phyloP scores from a whole-genome alignment of 2,329 filamentous ascomycete genomes.

The Aspergillus spinulosporus region DNA sequence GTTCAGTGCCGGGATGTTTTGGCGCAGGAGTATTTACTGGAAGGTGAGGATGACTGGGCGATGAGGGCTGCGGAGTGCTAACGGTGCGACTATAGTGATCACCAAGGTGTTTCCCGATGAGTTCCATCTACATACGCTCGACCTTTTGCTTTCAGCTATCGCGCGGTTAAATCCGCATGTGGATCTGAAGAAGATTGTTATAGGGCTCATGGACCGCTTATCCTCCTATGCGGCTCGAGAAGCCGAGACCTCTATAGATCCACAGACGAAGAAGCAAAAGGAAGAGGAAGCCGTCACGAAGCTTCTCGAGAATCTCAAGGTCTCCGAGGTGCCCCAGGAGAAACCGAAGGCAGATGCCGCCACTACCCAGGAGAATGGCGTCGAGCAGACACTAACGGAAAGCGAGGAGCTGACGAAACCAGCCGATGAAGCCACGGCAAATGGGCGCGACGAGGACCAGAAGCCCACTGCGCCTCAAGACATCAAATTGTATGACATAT shows the following conservation, averaged over 20 bases:
- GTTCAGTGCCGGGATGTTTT: constrained; percentile 96
- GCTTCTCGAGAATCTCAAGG: constrained; percentile 73
- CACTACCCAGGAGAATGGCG: constrained; percentile 38
- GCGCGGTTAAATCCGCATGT: constrained; percentile 92
- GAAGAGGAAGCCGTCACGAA: constrained; percentile 81
- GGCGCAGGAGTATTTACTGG: constrained; percentile 93
- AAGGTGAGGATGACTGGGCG: constrained; percentile 52
- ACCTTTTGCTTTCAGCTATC: constrained; percentile 91
- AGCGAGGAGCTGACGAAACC: constrained; percentile 23
- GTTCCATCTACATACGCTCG: constrained; percentile 94
- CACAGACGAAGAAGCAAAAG: constrained; percentile 69
- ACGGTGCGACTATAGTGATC: constrained; percentile 63
- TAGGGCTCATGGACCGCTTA: constrained; percentile 93
- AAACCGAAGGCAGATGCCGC: constrained; percentile 37
- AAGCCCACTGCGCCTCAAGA: constrained; percentile 54
- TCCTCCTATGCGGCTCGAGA: constrained; percentile 94
- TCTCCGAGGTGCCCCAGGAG: constrained; percentile 60
- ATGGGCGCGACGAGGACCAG: constrained; percentile 32
- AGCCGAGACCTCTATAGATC: constrained; percentile 67
- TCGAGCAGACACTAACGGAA: constrained; percentile 36
- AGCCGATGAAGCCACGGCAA: constrained; percentile 32
- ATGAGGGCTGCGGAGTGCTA: constrained; percentile 24
- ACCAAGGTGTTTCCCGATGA: constrained; percentile 99
- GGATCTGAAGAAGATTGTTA: constrained; percentile 96
- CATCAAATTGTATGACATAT: constrained; percentile 92